Conservation (phyloP, 2,329 filamentous ascomycete genomes). For the Fusarium piperis region DNA sequence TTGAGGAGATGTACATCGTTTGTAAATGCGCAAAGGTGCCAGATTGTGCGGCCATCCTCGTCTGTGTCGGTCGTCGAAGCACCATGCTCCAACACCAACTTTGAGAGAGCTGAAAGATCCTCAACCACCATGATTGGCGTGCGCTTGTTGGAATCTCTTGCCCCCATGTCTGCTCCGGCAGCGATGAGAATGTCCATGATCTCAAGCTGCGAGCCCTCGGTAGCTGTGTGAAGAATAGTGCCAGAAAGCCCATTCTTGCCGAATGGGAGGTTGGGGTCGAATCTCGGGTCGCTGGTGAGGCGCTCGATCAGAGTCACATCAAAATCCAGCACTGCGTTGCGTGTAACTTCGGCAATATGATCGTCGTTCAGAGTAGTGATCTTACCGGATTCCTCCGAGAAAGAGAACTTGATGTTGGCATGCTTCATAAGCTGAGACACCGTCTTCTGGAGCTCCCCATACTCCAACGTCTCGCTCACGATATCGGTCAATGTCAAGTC, state of each 20-base stretch:
- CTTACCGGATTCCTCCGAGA: background rate
- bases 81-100: constrained; percentile 40
- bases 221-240: constrained; percentile 47
- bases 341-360: constrained; percentile 34
- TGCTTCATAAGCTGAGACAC: constrained; percentile 26
- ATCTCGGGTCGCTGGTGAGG: constrained; percentile 43
- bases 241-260: constrained; percentile 20
- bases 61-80: constrained; percentile 45
- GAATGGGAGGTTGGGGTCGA: constrained; percentile 42
- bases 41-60: constrained; percentile 47
- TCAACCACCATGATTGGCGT: constrained; percentile 51
- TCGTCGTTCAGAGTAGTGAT: constrained; percentile 26
- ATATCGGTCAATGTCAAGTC: constrained; percentile 33
- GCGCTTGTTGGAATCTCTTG: constrained; percentile 41
- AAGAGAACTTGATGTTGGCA: constrained; percentile 23
- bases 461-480: constrained; percentile 4
- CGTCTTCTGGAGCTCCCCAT: constrained; percentile 19
- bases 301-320: constrained; percentile 40
- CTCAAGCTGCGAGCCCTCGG: constrained; percentile 35
- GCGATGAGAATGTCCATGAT: constrained; percentile 44
- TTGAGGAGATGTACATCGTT: constrained; percentile 43
- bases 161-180: constrained; percentile 42
- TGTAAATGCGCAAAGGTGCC: constrained; percentile 50
- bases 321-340: constrained; percentile 41
- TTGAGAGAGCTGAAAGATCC: constrained; percentile 33